Evolutionary conservation across 345 rosid genomes (phyloP).

Genomic region (Pugionium dolabratum): DNA sequence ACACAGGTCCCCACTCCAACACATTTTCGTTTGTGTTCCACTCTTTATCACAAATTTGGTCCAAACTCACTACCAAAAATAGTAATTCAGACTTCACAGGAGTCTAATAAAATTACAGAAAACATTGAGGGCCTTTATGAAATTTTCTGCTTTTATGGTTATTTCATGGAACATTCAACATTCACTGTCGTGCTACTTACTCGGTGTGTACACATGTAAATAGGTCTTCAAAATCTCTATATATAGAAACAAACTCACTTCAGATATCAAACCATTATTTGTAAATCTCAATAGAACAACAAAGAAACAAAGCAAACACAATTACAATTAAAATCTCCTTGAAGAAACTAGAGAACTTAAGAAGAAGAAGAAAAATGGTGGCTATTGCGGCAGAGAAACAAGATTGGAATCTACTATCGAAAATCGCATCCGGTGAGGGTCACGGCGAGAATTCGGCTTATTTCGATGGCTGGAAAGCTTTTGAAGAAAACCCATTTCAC

Average conservation of each 20-base stretch:
- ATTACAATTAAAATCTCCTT: neutral
- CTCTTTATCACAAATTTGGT: slow-evolving; percentile 16
- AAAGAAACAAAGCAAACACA: neutral
- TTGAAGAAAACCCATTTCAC: slow-evolving; percentile 69
- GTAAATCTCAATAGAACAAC: slow-evolving; percentile 12
- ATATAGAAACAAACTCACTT: slow-evolving; percentile 24
- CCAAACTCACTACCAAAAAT: neutral
- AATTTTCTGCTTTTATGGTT: neutral
- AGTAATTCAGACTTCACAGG: neutral
- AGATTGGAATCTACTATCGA: slow-evolving; percentile 49
- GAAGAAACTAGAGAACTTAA: slow-evolving; percentile 14
- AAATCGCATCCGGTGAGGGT: slow-evolving; percentile 65
- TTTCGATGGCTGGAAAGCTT: slow-evolving; percentile 94
- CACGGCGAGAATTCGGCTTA: slow-evolving; percentile 77
- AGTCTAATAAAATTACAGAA: slow-evolving; percentile 23
- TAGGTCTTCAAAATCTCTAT: slow-evolving; percentile 7
- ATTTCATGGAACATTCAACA: slow-evolving; percentile 32
- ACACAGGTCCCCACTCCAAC: neutral
- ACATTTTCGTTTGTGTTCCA: slow-evolving; percentile 20
- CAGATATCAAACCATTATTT: slow-evolving; percentile 11
- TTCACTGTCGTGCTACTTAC: slow-evolving; percentile 30
- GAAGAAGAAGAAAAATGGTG: slow-evolving; percentile 23
- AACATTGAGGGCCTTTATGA: slow-evolving; percentile 18
- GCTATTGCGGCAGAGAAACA: slow-evolving; percentile 28
- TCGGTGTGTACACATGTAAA: slow-evolving; percentile 24